Conservation (phyloP, 306 rosid species). For the Cucumis melo region DNA sequence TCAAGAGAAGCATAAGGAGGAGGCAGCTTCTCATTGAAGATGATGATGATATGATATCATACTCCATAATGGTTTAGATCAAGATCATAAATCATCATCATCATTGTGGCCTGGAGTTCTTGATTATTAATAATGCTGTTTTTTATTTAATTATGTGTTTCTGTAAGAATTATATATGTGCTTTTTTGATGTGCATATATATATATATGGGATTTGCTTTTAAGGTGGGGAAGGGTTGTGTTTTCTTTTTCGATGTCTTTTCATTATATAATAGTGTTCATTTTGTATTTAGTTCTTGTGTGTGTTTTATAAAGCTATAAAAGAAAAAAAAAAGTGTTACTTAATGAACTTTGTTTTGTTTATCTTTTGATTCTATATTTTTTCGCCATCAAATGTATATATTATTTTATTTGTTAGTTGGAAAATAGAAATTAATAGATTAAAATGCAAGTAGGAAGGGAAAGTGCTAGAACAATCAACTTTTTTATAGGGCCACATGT, state of each 20-base stretch:
- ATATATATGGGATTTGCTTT: background rate
- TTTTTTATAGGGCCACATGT: background rate
- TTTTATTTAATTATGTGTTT: background rate
- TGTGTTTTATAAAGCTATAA: background rate
- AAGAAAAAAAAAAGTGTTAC: background rate
- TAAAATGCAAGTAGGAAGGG: background rate
- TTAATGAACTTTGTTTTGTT: background rate
- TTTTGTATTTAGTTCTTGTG: background rate
- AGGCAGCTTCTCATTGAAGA: constrained; percentile 55
- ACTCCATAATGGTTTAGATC: constrained; percentile 12
- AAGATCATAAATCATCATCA: background rate
- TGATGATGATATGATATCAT: no score
- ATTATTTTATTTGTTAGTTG: no score
- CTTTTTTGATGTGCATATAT: background rate
- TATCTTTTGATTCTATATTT: background rate
- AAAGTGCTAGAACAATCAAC: background rate
- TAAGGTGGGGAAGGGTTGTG: background rate
- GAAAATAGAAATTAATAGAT: background rate
- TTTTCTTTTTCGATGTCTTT: background rate
- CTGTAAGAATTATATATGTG: background rate
- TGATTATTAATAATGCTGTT: constrained; percentile 3
- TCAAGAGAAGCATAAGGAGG: constrained; percentile 67
- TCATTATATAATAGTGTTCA: background rate
- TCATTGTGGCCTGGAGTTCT: constrained; percentile 1
- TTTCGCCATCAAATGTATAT: no score